Conservation (phyloP, 176 grass and related monocot genomes). For the Canna indica region DNA sequence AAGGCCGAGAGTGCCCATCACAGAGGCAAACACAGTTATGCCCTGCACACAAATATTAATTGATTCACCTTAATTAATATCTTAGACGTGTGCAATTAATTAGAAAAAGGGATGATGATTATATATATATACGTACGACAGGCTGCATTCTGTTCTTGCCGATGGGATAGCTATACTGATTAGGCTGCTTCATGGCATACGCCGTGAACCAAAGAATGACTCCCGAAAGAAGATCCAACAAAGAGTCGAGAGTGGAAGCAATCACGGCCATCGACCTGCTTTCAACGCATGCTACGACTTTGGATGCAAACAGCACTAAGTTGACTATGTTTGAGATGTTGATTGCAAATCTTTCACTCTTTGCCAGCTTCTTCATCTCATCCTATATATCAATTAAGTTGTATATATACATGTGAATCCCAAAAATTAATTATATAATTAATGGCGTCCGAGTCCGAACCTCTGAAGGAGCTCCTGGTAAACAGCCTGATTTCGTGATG, state of each 20-base stretch:
- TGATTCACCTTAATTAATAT: too few relatives aligned
- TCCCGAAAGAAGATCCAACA: constrained; percentile 78
- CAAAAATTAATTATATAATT: too few relatives aligned
- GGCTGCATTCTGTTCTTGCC: constrained; percentile 91
- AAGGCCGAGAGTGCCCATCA: constrained; percentile 79
- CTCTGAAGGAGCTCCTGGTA: constrained; percentile 46
- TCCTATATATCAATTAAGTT: constrained; percentile 30
- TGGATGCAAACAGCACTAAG: constrained; percentile 59
- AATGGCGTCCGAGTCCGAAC: too few relatives aligned
- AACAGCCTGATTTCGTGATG: constrained; percentile 43
- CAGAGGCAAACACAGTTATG: constrained; percentile 79
- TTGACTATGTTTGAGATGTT: constrained; percentile 64
- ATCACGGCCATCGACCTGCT: constrained; percentile 75
- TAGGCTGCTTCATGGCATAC: constrained; percentile 72
- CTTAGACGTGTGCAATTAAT: too few relatives aligned
- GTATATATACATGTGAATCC: too few relatives aligned
- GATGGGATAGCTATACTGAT: constrained; percentile 78
- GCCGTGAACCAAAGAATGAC: constrained; percentile 81
- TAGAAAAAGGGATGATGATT: too few relatives aligned
- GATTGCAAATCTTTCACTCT: constrained; percentile 56
- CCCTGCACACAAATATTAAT: constrained; percentile 45
- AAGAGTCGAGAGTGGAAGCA: constrained; percentile 73
- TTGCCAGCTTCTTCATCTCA: constrained; percentile 50
- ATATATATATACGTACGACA: too few relatives aligned
- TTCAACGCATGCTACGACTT: constrained; percentile 50